Base-by-base conservation (phyloP, 2,329 filamentous ascomycete genomes). In the Diaporthe humulicola region DNA sequence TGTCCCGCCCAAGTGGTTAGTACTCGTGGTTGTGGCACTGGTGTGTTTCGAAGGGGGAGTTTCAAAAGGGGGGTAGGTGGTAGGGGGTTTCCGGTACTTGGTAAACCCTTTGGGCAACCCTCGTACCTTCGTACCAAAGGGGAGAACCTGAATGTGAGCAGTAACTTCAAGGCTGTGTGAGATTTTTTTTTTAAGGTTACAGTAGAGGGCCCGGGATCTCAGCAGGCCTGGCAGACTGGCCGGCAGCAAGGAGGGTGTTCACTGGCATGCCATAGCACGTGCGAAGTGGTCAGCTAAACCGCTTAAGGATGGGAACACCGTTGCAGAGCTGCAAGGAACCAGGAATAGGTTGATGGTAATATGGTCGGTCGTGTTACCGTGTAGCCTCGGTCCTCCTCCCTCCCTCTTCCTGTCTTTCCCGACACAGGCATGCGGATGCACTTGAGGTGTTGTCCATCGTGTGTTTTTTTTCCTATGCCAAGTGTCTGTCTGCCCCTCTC, bases 231-330 rank as follows among this genome's bases (percentile, higher is more conserved):
- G 22, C 40, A 15, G 4, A 10, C 33, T 58, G 10, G 22, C n/a
- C 19, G 19, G n/a, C 19, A 17, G n/a, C n/a, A 45, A 42, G 42
- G 60, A 28, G 30, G n/a, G 60, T 48, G 17, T 48, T 64, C 60
- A 67, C 42, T 67, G 30, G 61, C 61, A 67, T 14, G 42, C 61
- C 22, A 50, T 38, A 22, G 48, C 64, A 69, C 48, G 48, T 69
- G 64, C 30, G 45, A 28, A 17, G 15, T 25, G 30, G 30, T 69
- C 19, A n/a, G 12, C 64, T 69, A 69, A 25, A 45, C 64, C 22
- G 10, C 3, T 52, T 52, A 45, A 38, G 64, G 64, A 15, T 67
- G 45, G 33, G 33, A 52, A 15, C 15, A 52, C 64, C 64, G 64
- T 69, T 69, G 64, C 64, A 25, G 22, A 40, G 48, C 9, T 40